Percentiles rank a stretch among this genome's conserved stretches.
These are phyloP conservation scores for Magnusiomyces suaveolens DNA, from an alignment of 1,139 yeast species.

Conservation along the genomic window DNA sequence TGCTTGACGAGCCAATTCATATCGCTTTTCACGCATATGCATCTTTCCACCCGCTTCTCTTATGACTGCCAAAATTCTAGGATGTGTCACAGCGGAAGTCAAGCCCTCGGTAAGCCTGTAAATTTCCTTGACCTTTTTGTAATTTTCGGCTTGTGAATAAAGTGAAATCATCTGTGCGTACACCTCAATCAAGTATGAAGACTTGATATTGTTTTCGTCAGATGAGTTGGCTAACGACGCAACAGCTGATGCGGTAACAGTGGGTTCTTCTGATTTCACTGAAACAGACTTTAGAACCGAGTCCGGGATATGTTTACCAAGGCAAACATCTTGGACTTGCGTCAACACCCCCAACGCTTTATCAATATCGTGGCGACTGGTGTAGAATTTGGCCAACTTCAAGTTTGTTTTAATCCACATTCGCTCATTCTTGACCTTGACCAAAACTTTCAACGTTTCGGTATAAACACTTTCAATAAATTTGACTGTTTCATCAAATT, in stretches of 20 bases:
- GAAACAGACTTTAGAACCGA: not conserved
- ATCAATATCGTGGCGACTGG: slow-evolving; percentile 35
- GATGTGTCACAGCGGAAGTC: slow-evolving; percentile 64
- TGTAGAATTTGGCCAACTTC: slow-evolving; percentile 41
- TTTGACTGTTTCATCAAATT: slow-evolving; percentile 17
- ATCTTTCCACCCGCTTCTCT: slow-evolving; percentile 69
- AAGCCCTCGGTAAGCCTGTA: slow-evolving; percentile 43
- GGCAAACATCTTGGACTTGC: slow-evolving; percentile 36
- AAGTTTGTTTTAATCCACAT: slow-evolving; percentile 49
- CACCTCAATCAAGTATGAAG: slow-evolving; percentile 43
- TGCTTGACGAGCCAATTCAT: slow-evolving; percentile 51
- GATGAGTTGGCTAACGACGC: slow-evolving; percentile 10
- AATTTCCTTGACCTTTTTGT: slow-evolving; percentile 38
- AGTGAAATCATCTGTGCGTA: slow-evolving; percentile 57
- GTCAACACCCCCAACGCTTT: slow-evolving; percentile 38
- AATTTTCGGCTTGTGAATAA: slow-evolving; percentile 35
- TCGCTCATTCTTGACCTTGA: slow-evolving; percentile 37
- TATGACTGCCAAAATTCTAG: slow-evolving; percentile 59
- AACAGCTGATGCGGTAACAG: not conserved
- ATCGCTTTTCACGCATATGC: slow-evolving; percentile 51
- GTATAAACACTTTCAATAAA: slow-evolving; percentile 28
- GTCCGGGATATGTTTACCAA: slow-evolving; percentile 8
- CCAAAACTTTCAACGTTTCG: slow-evolving; percentile 25
- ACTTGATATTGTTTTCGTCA: slow-evolving; percentile 23
- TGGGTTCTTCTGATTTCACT: not conserved